Evolutionary conservation across 1,139 yeast species (phyloP), one percentile per base, ranked within the genome.

Genomic region (Sugiyamaella castrensis): DNA sequence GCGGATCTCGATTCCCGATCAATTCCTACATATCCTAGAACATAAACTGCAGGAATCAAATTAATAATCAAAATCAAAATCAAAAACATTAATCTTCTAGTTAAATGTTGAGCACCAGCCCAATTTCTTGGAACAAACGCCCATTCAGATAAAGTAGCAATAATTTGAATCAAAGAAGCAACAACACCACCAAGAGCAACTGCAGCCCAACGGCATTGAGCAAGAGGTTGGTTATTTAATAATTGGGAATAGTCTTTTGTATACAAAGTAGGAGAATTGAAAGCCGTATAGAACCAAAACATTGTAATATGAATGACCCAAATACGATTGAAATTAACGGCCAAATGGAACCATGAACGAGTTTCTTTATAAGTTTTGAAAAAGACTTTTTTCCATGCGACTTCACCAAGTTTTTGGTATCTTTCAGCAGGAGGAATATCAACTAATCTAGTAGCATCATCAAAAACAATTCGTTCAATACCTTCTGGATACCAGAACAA

Each of bases 401-500:
- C 95, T 63, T 92, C 98, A 60, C 97, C 96, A 54, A 92, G 78
- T 70, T 85, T 84, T 64, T 82, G 77, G 69, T 80, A 94, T 70
- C 98, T 86, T 71, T 92, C 96, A 63, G 83, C 87, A 55, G 82
- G 79, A 39, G 97, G 95, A 63, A 89, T 73, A 63, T 94, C 98
- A 50, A 92, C 88, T 66, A 92, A 76, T 68, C 96, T 83, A 32
- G 95, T 76, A 57, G 95, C 96, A 68, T 92, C 98, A 66, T 85
- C 91, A 65, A 91, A 81, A 45, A 85, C 79, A 64, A 92, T 91
- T 73, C 95, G 84, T 54, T 94, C 86, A 62, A 92, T 86, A 76
- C 98, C 99, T 73, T 92, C 98, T 39, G 98, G 98, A 72, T 92
- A 94, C 98, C 99, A 92, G 74, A 92, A 92, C 62, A 92, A 80